A percentile compares a stretch with the other conserved stretches of the same genome.
Evolutionary conservation across 169 alveolate species (phyloP).

Genomic region (Ichthyophthirius multifiliis): DNA sequence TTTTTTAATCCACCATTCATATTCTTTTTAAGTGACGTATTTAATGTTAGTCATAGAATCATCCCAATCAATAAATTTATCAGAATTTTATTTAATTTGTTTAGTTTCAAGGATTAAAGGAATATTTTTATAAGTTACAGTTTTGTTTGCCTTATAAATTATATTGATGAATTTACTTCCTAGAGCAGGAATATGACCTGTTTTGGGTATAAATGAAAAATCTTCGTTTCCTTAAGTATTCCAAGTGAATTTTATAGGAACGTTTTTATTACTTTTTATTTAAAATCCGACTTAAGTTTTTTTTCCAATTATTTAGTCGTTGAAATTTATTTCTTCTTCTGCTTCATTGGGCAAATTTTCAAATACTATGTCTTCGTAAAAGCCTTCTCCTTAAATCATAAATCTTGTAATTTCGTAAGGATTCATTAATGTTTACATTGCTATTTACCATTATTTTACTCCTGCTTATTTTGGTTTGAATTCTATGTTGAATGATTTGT

Average conservation of each 20-base stretch:
- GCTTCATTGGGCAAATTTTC: constrained; percentile 74
- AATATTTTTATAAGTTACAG: constrained; percentile 62
- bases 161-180: constrained; percentile 68
- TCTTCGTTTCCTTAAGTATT: constrained; percentile 69
- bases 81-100: constrained; percentile 61
- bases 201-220: constrained; percentile 69
- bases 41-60: constrained; percentile 69
- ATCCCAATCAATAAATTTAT: constrained; percentile 82
- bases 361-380: constrained; percentile 77
- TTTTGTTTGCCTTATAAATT: constrained; percentile 65
- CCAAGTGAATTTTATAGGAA: constrained; percentile 83
- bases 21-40: constrained; percentile 77
- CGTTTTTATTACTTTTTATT: constrained; percentile 79
- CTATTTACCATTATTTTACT: constrained; percentile 50
- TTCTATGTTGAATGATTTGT: constrained; percentile 72
- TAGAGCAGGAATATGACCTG: constrained; percentile 83
- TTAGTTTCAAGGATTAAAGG: constrained; percentile 71
- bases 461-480: constrained; percentile 73
- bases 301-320: constrained; percentile 85
- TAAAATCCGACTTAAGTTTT: constrained; percentile 66
- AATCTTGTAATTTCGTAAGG: constrained; percentile 85
- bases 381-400: constrained; percentile 83
- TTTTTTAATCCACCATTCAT: constrained; percentile 63
- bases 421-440: constrained; percentile 75
- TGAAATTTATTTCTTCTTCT: constrained; percentile 84